Conservation (phyloP, 768 basidiomycete species). For the Multifurca ochricompacta region DNA sequence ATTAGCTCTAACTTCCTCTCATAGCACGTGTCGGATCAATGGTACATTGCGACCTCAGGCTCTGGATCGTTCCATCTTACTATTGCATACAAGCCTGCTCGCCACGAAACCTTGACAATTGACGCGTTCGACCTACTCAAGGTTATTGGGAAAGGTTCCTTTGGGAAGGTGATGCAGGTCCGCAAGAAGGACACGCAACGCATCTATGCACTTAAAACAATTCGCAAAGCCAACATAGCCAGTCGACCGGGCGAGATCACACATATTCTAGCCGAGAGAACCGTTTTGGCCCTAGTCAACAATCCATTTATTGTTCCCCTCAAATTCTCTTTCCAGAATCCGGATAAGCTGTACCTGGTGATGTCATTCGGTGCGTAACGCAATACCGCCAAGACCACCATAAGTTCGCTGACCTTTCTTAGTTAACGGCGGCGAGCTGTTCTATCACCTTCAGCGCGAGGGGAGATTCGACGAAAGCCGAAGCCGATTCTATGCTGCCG, state of each 20-base stretch:
- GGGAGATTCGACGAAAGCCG: conserved; percentile 92
- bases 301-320: conserved; percentile 99
- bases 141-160: conserved; percentile 95
- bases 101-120: conserved; percentile 82
- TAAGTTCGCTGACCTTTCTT: not conserved
- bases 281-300: conserved; percentile 93
- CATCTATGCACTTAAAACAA: conserved; percentile 97
- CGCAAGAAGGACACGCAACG: conserved; percentile 97
- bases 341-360: conserved; percentile 94
- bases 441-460: conserved; percentile 95
- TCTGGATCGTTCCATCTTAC: conserved; percentile 92
- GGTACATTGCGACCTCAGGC: conserved; percentile 79
- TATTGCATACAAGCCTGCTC: conserved; percentile 85
- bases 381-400: not conserved
- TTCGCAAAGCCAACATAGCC: conserved; percentile 96
- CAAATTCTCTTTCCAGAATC: conserved; percentile 98
- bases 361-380: conserved; percentile 79
- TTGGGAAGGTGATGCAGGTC: conserved; percentile 99
- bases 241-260: conserved; percentile 95
- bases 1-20: conserved; percentile 2
- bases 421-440: conserved; percentile 97
- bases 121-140: conserved; percentile 95
- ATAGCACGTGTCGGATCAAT: conserved; percentile 85
- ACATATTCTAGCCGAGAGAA: conserved; percentile 94
- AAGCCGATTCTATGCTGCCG: conserved; percentile 97